These are phyloP conservation scores for Venturia oleaginea DNA, from an alignment of 2,329 filamentous ascomycete genomes.

Conservation along the genomic window DNA sequence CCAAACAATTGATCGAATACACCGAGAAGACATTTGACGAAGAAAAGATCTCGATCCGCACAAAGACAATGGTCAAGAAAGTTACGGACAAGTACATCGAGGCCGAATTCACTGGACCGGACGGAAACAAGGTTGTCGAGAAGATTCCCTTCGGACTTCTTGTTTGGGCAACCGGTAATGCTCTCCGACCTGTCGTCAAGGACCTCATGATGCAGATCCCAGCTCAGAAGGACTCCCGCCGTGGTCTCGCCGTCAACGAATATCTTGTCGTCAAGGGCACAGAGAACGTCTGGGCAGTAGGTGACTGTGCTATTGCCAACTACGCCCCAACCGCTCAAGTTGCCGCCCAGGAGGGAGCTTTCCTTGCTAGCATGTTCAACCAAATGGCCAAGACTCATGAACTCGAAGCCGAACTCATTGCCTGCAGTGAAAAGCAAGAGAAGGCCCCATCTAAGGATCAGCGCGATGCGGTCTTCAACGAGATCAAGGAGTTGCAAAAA, in stretches of 20 bases:
- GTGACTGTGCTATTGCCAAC: constrained; percentile 94
- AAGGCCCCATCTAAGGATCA: constrained; percentile 58
- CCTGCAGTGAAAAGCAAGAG: constrained; percentile 52
- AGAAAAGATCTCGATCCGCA: constrained; percentile 94
- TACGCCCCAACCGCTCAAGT: constrained; percentile 98
- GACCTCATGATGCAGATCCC: constrained; percentile 89
- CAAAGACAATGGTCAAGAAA: constrained; percentile 98
- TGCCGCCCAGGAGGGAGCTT: constrained; percentile 87
- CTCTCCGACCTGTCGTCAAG: constrained; percentile 77
- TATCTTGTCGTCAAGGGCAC: constrained; percentile 97
- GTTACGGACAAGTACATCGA: constrained; percentile 90
- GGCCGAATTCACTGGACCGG: constrained; percentile 71
- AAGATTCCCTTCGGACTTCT: constrained; percentile 88
- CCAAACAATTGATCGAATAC: constrained; percentile 98
- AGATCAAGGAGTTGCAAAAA: constrained; percentile 83
- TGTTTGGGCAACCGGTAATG: constrained; percentile 97
- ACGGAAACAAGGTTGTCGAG: constrained; percentile 74
- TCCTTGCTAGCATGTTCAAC: constrained; percentile 94
- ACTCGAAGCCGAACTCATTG: constrained; percentile 65
- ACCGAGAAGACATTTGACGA: constrained; percentile 98
- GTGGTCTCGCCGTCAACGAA: constrained; percentile 93
- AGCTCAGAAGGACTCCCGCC: constrained; percentile 88
- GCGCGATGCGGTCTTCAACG: constrained; percentile 50
- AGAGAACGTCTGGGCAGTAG: constrained; percentile 95
- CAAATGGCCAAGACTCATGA: constrained; percentile 93